Conservation (phyloP, 75 land plant genomes). For the Pinus tabuliformis region DNA sequence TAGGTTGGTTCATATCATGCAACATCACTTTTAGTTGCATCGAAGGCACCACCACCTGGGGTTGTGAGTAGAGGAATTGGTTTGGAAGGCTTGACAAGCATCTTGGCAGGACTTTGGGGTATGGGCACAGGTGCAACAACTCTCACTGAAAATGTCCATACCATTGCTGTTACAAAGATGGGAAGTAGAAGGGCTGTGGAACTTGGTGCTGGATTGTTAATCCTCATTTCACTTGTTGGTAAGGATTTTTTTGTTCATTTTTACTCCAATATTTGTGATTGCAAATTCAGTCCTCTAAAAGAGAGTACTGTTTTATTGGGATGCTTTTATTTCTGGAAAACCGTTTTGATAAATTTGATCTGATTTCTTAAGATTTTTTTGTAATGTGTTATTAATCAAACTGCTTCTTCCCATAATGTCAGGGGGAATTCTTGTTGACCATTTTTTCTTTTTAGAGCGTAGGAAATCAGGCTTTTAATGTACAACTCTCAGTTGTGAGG, state of each 20-base stretch:
- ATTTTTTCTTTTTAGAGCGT: background rate
- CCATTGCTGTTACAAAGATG: conserved; percentile 96
- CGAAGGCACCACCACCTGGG: conserved; percentile 91
- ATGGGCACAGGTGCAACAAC: conserved; percentile 91
- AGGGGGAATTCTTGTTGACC: background rate
- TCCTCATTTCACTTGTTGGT: conserved; percentile 79
- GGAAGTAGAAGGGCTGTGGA: conserved; percentile 93
- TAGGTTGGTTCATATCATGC: conserved; percentile 99
- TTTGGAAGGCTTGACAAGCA: conserved; percentile 83
- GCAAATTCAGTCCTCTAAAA: background rate
- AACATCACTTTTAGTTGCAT: conserved; percentile 86
- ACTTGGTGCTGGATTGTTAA: conserved; percentile 76
- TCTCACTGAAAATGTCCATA: conserved; percentile 94
- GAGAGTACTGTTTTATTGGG: background rate
- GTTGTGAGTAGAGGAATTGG: conserved; percentile 90
- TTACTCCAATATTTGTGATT: background rate
- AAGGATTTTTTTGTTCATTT: conserved; percentile 9
- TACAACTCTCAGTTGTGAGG: background rate
- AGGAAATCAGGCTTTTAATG: background rate
- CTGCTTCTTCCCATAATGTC: background rate
- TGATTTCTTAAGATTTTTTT: background rate
- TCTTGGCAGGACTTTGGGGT: conserved; percentile 95
- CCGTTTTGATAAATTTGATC: background rate
- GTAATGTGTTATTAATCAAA: background rate
- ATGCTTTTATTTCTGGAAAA: background rate